Conservation (phyloP, 2,329 filamentous ascomycete species). For the Trichoderma sp. region DNA sequence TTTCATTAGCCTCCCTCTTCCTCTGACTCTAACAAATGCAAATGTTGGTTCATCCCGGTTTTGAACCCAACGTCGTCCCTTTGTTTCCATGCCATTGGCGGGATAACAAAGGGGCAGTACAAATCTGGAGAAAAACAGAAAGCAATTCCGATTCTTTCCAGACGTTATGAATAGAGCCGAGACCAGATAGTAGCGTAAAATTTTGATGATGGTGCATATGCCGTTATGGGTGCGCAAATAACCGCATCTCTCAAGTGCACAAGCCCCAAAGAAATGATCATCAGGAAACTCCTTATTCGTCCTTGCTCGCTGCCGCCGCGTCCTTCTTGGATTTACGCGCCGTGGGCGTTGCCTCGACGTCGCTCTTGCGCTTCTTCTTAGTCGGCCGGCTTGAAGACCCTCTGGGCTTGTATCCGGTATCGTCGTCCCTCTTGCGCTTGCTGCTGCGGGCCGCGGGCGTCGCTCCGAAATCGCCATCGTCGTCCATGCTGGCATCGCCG, state of each 20-base stretch:
- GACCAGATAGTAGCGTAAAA: background rate
- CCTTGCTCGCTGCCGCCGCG: constrained; percentile 23
- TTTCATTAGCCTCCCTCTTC: background rate
- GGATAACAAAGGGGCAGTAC: background rate
- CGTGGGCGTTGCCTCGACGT: constrained; percentile 38
- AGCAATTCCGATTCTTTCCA: background rate
- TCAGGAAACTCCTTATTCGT: constrained; percentile 28
- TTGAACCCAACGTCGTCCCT: background rate
- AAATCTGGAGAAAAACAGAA: background rate
- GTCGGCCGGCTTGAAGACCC: constrained; percentile 51
- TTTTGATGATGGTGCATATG: background rate
- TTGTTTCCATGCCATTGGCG: background rate
- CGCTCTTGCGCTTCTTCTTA: constrained; percentile 60
- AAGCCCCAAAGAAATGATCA: background rate
- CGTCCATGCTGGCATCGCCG: constrained; percentile 41
- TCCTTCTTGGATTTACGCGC: constrained; percentile 39
- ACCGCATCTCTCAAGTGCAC: background rate
- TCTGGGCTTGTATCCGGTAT: constrained; percentile 58
- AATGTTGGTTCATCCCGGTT: background rate
- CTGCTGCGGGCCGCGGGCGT: constrained; percentile 32
- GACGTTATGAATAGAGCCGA: background rate
- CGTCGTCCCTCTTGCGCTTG: constrained; percentile 58
- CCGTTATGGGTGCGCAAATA: background rate
- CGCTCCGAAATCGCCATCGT: constrained; percentile 34
- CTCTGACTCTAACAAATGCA: background rate